phyloP scores from a whole-genome alignment of 805 yeast genomes.

The Cyberlindnera lachancei region DNA sequence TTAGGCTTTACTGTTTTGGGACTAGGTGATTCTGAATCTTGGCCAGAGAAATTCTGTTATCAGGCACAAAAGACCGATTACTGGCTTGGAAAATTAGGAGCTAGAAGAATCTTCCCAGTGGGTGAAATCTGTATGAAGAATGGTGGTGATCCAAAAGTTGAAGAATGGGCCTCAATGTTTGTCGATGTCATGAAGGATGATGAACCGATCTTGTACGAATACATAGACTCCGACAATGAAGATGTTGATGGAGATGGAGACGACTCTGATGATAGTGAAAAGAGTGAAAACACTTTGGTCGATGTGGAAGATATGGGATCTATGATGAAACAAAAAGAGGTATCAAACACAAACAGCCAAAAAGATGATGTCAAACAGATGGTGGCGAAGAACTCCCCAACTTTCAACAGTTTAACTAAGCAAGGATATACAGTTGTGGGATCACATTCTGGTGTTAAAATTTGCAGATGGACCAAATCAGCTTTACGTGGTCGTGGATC shows the following conservation, averaged over 20 bases:
- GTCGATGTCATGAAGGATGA: conserved; percentile 57
- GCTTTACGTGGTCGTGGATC: conserved; percentile 93
- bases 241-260: conserved; percentile 26
- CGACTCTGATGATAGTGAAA: conserved; percentile 20
- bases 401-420: conserved; percentile 78
- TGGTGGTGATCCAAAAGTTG: conserved; percentile 49
- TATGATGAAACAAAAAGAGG: conserved; percentile 41
- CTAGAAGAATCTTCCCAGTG: conserved; percentile 71
- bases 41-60: conserved; percentile 81
- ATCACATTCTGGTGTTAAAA: conserved; percentile 90
- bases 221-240: conserved; percentile 49
- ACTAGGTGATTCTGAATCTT: conserved; percentile 79
- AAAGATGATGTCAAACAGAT: conserved; percentile 71
- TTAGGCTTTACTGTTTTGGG: conserved; percentile 84
- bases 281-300: conserved; percentile 40
- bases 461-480: conserved; percentile 94
- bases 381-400: conserved; percentile 48
- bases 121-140: conserved; percentile 79
- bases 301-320: conserved; percentile 89
- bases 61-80: conserved; percentile 73
- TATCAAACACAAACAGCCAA: conserved; percentile 62
- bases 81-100: conserved; percentile 79
- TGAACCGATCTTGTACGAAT: conserved; percentile 58
- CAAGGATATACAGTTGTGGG: conserved; percentile 94
- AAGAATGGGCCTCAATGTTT: conserved; percentile 62